Percentiles rank a stretch among this genome's conserved stretches.
These are phyloP conservation scores for Fusarium sterilihyphosum DNA, from an alignment of 2,329 filamentous ascomycete genomes.

Conservation along the genomic window DNA sequence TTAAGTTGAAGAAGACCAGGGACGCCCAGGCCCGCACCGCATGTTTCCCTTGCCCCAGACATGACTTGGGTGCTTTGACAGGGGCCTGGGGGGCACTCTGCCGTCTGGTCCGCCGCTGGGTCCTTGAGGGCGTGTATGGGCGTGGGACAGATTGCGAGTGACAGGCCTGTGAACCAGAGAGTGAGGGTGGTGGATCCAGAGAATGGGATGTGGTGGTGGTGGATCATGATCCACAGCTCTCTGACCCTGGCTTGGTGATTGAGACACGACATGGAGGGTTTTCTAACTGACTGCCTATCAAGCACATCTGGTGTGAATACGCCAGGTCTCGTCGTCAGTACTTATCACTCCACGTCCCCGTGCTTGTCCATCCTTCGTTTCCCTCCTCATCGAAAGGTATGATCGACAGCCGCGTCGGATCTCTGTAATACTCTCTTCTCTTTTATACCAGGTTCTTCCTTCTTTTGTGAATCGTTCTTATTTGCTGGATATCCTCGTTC, in stretches of 20 bases:
- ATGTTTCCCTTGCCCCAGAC: conserved; percentile 47
- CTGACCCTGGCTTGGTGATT: conserved; percentile 56
- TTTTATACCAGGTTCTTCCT: conserved; percentile 61
- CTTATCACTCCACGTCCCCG: conserved; percentile 61
- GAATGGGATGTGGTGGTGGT: conserved; percentile 40
- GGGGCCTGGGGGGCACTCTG: conserved; percentile 42
- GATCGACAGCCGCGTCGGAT: conserved; percentile 61
- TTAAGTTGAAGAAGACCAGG: conserved; percentile 28
- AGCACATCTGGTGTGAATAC: conserved; percentile 44
- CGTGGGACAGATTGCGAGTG: conserved; percentile 25
- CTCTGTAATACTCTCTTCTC: conserved; percentile 57
- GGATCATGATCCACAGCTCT: conserved; percentile 43
- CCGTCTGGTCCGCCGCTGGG: conserved; percentile 43
- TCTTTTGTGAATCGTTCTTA: conserved; percentile 57
- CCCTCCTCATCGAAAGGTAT: conserved; percentile 50
- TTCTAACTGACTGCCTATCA: conserved; percentile 43
- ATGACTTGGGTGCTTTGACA: conserved; percentile 36
- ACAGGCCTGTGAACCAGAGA: conserved; percentile 15
- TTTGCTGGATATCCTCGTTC: conserved; percentile 54
- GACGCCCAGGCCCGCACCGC: conserved; percentile 36
- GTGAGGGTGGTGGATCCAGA: conserved; percentile 36
- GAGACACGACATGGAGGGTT: conserved; percentile 59
- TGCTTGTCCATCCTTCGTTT: conserved; percentile 51
- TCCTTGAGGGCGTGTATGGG: conserved; percentile 22
- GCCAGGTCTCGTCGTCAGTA: conserved; percentile 53